These are phyloP conservation scores for Murraya paniculata DNA, from an alignment of 345 rosid genomes.

Conservation along the genomic window DNA sequence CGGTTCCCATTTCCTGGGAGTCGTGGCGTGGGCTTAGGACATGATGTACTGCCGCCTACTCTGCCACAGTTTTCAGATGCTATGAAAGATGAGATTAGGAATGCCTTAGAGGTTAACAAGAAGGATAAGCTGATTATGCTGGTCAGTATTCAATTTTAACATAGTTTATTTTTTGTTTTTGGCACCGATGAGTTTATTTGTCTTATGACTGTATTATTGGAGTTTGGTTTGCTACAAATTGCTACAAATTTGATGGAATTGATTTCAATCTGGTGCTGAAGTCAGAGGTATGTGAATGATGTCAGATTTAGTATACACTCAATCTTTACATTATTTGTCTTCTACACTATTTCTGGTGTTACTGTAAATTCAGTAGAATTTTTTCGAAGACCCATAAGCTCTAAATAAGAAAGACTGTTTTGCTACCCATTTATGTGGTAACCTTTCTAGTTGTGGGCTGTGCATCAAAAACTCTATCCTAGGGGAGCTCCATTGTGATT, in stretches of 20 bases:
- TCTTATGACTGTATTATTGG: not conserved
- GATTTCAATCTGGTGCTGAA: not conserved
- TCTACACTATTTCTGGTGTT: not conserved
- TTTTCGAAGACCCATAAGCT: not conserved
- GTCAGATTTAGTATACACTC: not conserved
- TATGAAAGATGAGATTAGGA: not conserved
- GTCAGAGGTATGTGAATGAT: not conserved
- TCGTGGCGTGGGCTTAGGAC: not conserved
- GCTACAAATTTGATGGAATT: conserved; percentile 2
- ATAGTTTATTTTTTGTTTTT: not conserved
- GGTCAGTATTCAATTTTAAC: conserved; percentile 30
- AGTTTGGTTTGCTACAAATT: conserved; percentile 1
- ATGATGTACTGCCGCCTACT: not conserved
- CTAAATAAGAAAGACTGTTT: not conserved
- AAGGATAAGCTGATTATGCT: conserved; percentile 36
- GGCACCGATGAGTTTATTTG: not conserved
- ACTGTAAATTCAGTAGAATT: not conserved
- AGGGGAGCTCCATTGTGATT: not conserved
- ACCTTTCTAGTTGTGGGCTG: not conserved
- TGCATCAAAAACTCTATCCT: not conserved
- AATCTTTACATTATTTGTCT: not conserved
- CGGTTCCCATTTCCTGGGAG: conserved; percentile 8
- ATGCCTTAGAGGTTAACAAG: conserved; percentile 22
- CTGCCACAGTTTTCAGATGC: conserved; percentile 1
- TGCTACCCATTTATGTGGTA: not conserved